These are phyloP conservation scores for Nepenthes mirabilis DNA, from an alignment of 148 eudicot species.

Conservation along the genomic window DNA sequence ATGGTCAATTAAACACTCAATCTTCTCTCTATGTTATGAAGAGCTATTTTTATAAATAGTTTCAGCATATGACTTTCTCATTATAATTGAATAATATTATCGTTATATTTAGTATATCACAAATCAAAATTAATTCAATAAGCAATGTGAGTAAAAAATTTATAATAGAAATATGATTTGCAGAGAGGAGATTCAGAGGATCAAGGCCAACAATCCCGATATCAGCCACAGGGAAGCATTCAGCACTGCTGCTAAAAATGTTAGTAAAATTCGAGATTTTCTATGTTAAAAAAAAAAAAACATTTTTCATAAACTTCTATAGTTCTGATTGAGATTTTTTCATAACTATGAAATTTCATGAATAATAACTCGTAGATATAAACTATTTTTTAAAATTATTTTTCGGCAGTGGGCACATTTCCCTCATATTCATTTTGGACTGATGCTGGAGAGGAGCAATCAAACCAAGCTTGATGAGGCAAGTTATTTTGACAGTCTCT, in stretches of 20 bases:
- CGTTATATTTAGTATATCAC: too few species aligned
- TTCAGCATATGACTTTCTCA: too few species aligned
- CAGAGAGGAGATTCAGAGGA: constrained; percentile 92
- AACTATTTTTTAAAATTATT: background rate
- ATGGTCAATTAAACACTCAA: too few species aligned
- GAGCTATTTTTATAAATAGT: too few species aligned
- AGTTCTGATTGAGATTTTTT: background rate
- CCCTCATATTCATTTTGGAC: constrained; percentile 82
- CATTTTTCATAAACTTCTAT: background rate
- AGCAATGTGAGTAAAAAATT: too few species aligned
- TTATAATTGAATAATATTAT: too few species aligned
- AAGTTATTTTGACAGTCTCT: background rate
- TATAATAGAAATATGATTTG: background rate
- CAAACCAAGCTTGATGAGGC: constrained; percentile 40
- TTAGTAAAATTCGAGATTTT: constrained; percentile 12
- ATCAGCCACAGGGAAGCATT: constrained; percentile 94
- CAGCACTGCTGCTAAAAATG: constrained; percentile 93
- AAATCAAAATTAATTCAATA: too few species aligned
- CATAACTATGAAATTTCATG: background rate
- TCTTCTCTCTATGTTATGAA: too few species aligned
- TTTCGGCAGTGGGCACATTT: constrained; percentile 67
- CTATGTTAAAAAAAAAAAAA: background rate
- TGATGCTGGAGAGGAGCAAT: constrained; percentile 66
- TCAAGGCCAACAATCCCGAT: constrained; percentile 78
- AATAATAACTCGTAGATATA: background rate